Base-by-base conservation (phyloP, 345 rosid genomes). In the Eucalyptus curtisii region DNA sequence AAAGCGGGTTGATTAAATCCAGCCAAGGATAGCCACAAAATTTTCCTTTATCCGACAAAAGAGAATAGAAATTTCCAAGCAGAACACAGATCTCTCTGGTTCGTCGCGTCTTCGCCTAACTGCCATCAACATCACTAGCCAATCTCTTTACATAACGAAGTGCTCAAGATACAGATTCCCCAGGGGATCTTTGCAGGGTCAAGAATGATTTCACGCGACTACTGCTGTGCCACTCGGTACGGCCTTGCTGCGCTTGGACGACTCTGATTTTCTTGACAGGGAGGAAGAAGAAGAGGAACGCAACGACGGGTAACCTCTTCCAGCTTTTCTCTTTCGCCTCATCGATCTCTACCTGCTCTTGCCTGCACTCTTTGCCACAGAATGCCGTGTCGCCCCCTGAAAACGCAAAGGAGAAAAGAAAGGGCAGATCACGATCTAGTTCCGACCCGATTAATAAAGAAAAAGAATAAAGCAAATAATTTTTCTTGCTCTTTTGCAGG, bases 331-430 rank as follows among this genome's bases (percentile, higher is more conserved):
- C 85, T 30, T 33, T 87, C 16, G 25, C 55, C 80, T 87, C 42
- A 12, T 87, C 88, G 30, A 40, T 44, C 80, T 87, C 81, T 4
- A 64, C 66, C 82, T 45, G 42, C 82, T 87, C 81, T 61, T 87
- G 82, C 88, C 82, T 7, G 88, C 88, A 87, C 52, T 44, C 82
- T 47, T 87, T 31, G 44, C 57, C 45, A 40, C 82, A 87, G 53
- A 87, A 87, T 49, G 88, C 37, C 22, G 30, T 16, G 71, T 64
- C 55, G 6, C 10, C 10, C 88, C n/a, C 88, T 87, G 88, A 48
- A 47, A 61, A 22, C 61, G 30, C 30, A 55, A 55, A 10, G 61
- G 61, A 55, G 59, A 50, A 30, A 53, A 42, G 33, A 13, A 40
- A 37, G 8, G 13, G 49, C 30, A 42, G 30, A 81, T 80, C 45